Conservation (phyloP, 352 stramenopile genomes). For the Globisporangium lucens region DNA sequence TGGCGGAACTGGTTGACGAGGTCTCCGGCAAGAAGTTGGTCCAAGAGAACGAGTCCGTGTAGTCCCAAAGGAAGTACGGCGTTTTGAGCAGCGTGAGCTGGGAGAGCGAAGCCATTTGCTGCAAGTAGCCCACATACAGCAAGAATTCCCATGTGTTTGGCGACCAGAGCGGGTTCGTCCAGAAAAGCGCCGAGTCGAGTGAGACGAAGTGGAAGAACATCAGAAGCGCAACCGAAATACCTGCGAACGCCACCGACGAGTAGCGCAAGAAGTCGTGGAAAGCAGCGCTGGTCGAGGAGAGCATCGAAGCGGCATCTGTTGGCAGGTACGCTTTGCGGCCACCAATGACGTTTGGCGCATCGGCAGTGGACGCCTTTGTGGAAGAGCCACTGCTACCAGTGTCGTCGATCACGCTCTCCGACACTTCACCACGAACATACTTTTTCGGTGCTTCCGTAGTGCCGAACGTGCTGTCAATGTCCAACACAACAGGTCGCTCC, state of each 20-base stretch:
- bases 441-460: slow-evolving; percentile 32
- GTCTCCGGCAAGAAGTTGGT: slow-evolving; percentile 52
- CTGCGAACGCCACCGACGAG: slow-evolving; percentile 49
- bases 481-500: slow-evolving; percentile 43
- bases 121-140: slow-evolving; percentile 63
- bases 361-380: slow-evolving; percentile 13
- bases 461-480: slow-evolving; percentile 33
- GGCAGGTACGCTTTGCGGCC: slow-evolving; percentile 50
- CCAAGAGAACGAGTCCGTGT: slow-evolving; percentile 70
- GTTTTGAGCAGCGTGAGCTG: slow-evolving; percentile 60
- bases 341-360: slow-evolving; percentile 48
- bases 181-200: slow-evolving; percentile 41
- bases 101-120: slow-evolving; percentile 63
- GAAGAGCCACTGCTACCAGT: slow-evolving; percentile 18
- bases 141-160: slow-evolving; percentile 79
- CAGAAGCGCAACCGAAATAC: slow-evolving; percentile 57
- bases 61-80: slow-evolving; percentile 66
- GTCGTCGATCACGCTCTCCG: slow-evolving; percentile 1
- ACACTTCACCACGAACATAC: slow-evolving; percentile 44
- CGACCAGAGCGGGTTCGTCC: slow-evolving; percentile 45
- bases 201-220: slow-evolving; percentile 63
- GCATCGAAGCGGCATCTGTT: slow-evolving; percentile 37
- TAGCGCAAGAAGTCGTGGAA: slow-evolving; percentile 67
- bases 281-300: slow-evolving; percentile 39
- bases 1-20: slow-evolving; percentile 11